Evolutionary conservation across 345 rosid genomes (phyloP), one percentile per base, ranked within the genome.

Genomic region (Salix dunnii): DNA sequence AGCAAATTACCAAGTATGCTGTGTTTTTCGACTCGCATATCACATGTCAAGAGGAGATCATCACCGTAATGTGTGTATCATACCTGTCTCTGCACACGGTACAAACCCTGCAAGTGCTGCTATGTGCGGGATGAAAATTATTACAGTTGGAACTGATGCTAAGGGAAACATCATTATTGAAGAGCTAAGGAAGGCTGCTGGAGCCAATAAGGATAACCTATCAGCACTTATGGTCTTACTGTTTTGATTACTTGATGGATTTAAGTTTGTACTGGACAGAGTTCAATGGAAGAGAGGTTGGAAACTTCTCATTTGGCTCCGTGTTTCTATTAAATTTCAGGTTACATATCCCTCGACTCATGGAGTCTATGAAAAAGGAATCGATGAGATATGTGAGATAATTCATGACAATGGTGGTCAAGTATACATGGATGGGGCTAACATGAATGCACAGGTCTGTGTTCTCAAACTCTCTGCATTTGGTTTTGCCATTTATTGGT

Each of bases 51-150:
- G n/a, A n/a, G 99, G 97, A 77, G 98, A 96, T 82, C 91, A 94
- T 72, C 98, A 94, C 82, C 89, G 99, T 66, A 82, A 96, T 76
- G 99, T 96, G 71, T 94, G 99, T 86, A 96, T 96, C 77, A 96
- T 96, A 53, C 98, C 99, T 58, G 98, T 94, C 78, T 96, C 99
- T 76, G 99, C 99, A 70, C 99, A 96, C 67, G 98, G 98, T 66
- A 96, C 98, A 80, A 96, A 96, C 83, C 99, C 99, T 83, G 99
- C 99, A 17, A 96, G 93, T 85, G 99, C 99, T 85, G 97, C 99
- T 42, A 94, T 94, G 98, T 92, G 97, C 65, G 99, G 99, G 31
- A 96, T 96, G 99, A 96, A 96, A 82, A 96, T 96, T 77, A 88
- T 96, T 75, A 66, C 92, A 13, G 92, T 96, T 80, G 99, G 99